Percentiles rank a stretch among this genome's conserved stretches.
Evolutionary conservation across 2,329 filamentous ascomycete species (phyloP).

Genomic region (Ophiocordyceps camponoti-leonardi): DNA sequence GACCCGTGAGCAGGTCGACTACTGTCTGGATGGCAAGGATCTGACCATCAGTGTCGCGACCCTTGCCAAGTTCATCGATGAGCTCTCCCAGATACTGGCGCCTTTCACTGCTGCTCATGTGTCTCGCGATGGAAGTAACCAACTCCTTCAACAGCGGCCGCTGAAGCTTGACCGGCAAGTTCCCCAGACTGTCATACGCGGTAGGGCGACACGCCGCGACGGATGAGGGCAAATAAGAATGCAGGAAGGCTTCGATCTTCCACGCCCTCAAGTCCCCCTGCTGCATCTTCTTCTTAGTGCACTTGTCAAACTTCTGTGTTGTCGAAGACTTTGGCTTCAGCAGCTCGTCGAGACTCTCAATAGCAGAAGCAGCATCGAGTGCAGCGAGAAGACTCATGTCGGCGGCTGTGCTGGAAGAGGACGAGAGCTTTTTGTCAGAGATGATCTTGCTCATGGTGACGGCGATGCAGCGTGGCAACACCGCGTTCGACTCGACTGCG

Average conservation of each 20-base stretch:
- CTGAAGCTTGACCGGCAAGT: conserved; percentile 11
- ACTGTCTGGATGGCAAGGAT: conserved; percentile 26
- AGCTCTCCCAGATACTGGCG: conserved; percentile 22
- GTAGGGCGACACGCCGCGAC: conserved; percentile 16
- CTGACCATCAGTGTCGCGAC: conserved; percentile 18
- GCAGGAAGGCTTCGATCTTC: conserved; percentile 27
- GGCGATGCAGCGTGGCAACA: conserved; percentile 11
- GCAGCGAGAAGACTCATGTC: conserved; percentile 15
- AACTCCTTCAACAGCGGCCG: conserved; percentile 15
- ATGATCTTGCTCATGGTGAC: conserved; percentile 10
- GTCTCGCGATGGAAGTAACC: conserved; percentile 13
- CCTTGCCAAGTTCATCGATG: conserved; percentile 13
- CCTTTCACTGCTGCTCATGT: conserved; percentile 15
- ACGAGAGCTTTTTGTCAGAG: conserved; percentile 13
- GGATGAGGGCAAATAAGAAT: conserved; percentile 15
- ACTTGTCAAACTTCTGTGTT: conserved; percentile 17
- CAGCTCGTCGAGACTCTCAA: conserved; percentile 7
- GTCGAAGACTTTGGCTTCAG: conserved; percentile 13
- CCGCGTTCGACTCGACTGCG: conserved; percentile 8
- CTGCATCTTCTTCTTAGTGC: conserved; percentile 15
- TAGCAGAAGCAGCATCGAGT: conserved; percentile 12
- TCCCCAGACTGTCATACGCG: conserved; percentile 13
- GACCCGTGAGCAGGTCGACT: conserved; percentile 21
- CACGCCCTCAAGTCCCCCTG: conserved; percentile 23
- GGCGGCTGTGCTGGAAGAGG: conserved; percentile 6